Conservation (phyloP, 164 flowering plant genomes). For the Liquidambar formosana region DNA sequence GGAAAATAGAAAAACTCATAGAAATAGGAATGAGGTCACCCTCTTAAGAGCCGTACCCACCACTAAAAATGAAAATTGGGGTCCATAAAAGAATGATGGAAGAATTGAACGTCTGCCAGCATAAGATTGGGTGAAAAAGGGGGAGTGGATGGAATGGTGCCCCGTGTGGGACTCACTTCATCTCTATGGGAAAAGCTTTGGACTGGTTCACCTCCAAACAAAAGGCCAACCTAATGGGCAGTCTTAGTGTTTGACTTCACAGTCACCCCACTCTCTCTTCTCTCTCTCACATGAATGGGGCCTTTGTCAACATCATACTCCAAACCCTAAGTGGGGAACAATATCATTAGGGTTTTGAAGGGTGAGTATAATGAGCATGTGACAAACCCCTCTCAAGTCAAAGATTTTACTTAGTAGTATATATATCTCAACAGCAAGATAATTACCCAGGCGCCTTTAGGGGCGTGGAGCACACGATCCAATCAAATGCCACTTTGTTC, state of each 20-base stretch:
- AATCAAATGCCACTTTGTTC: not conserved
- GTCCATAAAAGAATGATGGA: conserved; percentile 32
- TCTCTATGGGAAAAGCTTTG: no score
- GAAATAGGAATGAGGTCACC: no score
- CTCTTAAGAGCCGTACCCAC: no score
- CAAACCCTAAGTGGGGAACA: conserved; percentile 41
- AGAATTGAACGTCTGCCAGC: conserved; percentile 22
- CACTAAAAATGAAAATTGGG: not conserved
- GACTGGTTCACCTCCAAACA: no score
- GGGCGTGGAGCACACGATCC: not conserved
- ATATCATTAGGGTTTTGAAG: conserved; percentile 40
- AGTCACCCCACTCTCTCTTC: conserved; percentile 12
- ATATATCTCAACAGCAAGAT: not conserved
- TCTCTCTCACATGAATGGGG: conserved; percentile 7
- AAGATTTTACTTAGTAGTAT: conserved; percentile 5
- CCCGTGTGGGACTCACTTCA: no score
- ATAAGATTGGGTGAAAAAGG: not conserved
- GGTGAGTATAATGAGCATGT: conserved; percentile 34
- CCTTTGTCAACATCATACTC: conserved; percentile 17
- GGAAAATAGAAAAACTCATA: no score
- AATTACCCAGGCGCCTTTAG: not conserved
- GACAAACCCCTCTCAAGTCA: conserved; percentile 19
- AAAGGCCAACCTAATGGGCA: no score
- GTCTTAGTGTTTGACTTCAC: conserved; percentile 16
- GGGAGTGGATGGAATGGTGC: not conserved